Evolutionary conservation across 2,329 filamentous ascomycete species (phyloP).

Genomic region (Diaporthe vaccinii): DNA sequence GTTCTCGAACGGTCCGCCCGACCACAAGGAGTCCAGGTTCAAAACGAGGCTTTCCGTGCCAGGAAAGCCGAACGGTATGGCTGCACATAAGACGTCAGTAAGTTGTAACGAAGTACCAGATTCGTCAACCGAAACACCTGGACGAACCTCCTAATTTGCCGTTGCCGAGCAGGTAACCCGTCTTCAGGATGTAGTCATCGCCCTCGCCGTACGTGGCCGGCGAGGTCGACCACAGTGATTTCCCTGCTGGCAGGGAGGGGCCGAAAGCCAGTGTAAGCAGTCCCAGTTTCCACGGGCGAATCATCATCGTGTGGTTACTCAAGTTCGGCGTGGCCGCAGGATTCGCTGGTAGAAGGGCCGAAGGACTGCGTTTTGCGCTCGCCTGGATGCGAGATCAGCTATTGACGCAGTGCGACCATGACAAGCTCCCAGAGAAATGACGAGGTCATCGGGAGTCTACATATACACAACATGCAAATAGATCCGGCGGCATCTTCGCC

Average conservation of each 20-base stretch:
- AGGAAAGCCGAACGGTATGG: conserved; percentile 58
- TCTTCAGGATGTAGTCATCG: conserved; percentile 47
- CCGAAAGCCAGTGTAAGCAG: not conserved
- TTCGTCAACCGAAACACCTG: conserved; percentile 12
- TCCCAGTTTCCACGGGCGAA: not conserved
- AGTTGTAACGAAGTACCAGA: not conserved
- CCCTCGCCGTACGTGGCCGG: conserved; percentile 37
- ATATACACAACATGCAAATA: not conserved
- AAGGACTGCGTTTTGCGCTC: conserved; percentile 11
- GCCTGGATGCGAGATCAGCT: conserved; percentile 8
- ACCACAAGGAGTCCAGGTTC: conserved; percentile 65
- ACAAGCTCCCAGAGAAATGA: no score
- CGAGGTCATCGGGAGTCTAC: not conserved
- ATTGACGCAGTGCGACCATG: conserved; percentile 10
- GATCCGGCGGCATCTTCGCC: conserved; percentile 16
- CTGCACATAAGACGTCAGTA: conserved; percentile 41
- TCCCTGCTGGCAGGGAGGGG: not conserved
- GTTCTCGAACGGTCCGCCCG: conserved; percentile 62
- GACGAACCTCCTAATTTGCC: conserved; percentile 57
- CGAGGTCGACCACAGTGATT: conserved; percentile 34
- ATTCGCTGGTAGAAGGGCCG: conserved; percentile 12
- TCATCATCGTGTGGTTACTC: conserved; percentile 15
- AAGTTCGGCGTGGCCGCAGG: conserved; percentile 8
- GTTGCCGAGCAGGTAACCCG: conserved; percentile 62
- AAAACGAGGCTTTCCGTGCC: conserved; percentile 58